Evolutionary conservation across 106 monocot genomes (phyloP), one percentile per base, ranked within the genome.

Genomic region (Dendrobium huoshanense): DNA sequence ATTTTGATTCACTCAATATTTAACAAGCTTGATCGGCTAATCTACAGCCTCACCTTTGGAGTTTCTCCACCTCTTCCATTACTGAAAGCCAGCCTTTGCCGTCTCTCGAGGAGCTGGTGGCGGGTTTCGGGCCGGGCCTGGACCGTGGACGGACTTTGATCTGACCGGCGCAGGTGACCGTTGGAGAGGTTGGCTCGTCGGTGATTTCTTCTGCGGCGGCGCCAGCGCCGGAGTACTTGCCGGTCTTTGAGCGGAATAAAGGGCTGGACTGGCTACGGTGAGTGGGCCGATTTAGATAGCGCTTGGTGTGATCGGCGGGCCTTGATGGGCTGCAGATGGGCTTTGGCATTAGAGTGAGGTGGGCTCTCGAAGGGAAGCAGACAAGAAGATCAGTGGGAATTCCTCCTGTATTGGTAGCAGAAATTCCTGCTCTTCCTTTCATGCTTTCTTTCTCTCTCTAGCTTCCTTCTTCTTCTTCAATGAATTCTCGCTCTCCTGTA

Each of bases 141-240:
- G 82, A 55, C 72, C 74, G 82, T 45, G 85, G 40, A 41, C 80
- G 74, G 41, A 91, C 91, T 72, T 91, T 93, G 85, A 96, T 96
- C 82, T 96, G 95, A 1, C 95, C 95, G 9, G 91, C 89, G 75
- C 95, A 96, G 11, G 93, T 96, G 68, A 96, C 93, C 80, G 87
- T 93, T 45, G 95, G 95, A 2, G 95, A 96, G 11, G 93, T 89
- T 10, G 95, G 95, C 78, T 96, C 95, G 25, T 67, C 77, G 44
- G 59, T 31, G 49, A 81, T 74, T 0, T 61, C 85, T 4, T 75
- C 72, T 44, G 33, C 41, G 33, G 67, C 43, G 20, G 55, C 31
- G 61, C 7, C n/a, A 67, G 5, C 42, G 20, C 42, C 74, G 42
- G 74, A 74, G 5, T 9, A n/a, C 19, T 41, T 43, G 2, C 19